These are phyloP conservation scores for Melanomma pulvis-pyrius DNA, from an alignment of 495 filamentous ascomycete species.

Conservation along the genomic window DNA sequence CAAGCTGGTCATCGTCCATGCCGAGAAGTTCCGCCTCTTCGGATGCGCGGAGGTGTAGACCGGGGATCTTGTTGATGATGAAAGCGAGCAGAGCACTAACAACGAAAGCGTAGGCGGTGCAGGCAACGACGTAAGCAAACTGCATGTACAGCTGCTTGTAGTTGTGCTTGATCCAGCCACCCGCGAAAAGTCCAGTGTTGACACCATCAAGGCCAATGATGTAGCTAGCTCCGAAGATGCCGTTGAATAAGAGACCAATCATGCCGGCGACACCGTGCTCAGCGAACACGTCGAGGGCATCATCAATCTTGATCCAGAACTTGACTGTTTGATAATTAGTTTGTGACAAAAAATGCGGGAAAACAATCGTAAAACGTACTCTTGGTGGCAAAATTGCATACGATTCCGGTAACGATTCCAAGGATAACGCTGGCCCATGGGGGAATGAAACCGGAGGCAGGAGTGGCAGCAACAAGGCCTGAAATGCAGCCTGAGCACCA, in stretches of 20 bases:
- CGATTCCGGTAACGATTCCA: conserved; percentile 79
- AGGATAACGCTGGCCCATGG: conserved; percentile 88
- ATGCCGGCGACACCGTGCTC: conserved; percentile 97
- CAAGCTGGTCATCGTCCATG: conserved; percentile 98
- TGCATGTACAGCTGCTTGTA: conserved; percentile 90
- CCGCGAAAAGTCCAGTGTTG: conserved; percentile 70
- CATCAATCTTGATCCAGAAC: conserved; percentile 92
- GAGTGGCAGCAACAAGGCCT: conserved; percentile 54
- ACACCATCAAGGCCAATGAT: conserved; percentile 94
- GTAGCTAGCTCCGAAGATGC: conserved; percentile 80
- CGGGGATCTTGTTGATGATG: conserved; percentile 82
- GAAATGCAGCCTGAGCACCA: conserved; percentile 85
- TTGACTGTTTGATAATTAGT: conserved; percentile 67
- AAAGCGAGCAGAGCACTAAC: conserved; percentile 83
- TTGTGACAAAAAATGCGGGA: not conserved
- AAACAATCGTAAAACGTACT: conserved; percentile 45
- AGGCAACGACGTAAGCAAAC: conserved; percentile 82
- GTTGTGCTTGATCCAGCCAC: conserved; percentile 88
- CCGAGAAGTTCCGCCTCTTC: conserved; percentile 97
- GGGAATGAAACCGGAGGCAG: conserved; percentile 61
- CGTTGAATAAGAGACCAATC: conserved; percentile 90
- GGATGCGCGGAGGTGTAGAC: conserved; percentile 85
- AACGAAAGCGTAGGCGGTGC: conserved; percentile 75
- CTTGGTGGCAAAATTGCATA: conserved; percentile 95
- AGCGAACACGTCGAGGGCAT: conserved; percentile 96